phyloP scores from a whole-genome alignment of 495 filamentous ascomycete species.

The Chaetomidium leptoderma region DNA sequence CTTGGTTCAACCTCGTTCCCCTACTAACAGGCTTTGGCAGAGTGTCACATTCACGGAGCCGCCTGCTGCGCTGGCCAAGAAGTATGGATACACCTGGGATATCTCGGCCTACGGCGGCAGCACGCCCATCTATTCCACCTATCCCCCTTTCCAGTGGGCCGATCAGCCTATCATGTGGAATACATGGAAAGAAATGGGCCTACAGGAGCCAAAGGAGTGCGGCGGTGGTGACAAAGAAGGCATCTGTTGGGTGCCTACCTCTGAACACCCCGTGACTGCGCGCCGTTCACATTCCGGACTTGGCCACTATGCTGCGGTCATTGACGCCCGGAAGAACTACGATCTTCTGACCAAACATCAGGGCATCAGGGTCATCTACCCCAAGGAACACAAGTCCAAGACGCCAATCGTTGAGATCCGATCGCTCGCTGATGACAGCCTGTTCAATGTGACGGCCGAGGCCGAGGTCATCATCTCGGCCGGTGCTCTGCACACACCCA shows the following conservation, averaged over 20 bases:
- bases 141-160: slow-evolving; percentile 25
- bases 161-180: slow-evolving; percentile 9
- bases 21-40: not conserved
- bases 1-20: not conserved
- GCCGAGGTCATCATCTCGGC: slow-evolving; percentile 26
- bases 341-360: slow-evolving; percentile 35
- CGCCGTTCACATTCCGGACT: slow-evolving; percentile 37
- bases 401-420: slow-evolving; percentile 23
- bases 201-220: slow-evolving; percentile 20
- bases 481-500: slow-evolving; percentile 21
- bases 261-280: slow-evolving; percentile 31
- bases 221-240: slow-evolving; percentile 26
- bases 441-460: slow-evolving; percentile 20
- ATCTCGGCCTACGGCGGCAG: slow-evolving; percentile 21
- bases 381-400: slow-evolving; percentile 6
- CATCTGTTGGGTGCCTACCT: slow-evolving; percentile 27
- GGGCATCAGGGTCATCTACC: slow-evolving; percentile 24
- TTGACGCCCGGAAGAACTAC: slow-evolving; percentile 32
- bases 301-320: slow-evolving; percentile 32
- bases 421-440: slow-evolving; percentile 12
- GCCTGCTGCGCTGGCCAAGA: slow-evolving; percentile 3
- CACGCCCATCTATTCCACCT: slow-evolving; percentile 20
- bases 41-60: slow-evolving; percentile 28
- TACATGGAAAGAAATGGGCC: slow-evolving; percentile 21
- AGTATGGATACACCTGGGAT: slow-evolving; percentile 27